Evolutionary conservation across 1,284 basidiomycete species (phyloP).

Genomic region (Mycena sp.): DNA sequence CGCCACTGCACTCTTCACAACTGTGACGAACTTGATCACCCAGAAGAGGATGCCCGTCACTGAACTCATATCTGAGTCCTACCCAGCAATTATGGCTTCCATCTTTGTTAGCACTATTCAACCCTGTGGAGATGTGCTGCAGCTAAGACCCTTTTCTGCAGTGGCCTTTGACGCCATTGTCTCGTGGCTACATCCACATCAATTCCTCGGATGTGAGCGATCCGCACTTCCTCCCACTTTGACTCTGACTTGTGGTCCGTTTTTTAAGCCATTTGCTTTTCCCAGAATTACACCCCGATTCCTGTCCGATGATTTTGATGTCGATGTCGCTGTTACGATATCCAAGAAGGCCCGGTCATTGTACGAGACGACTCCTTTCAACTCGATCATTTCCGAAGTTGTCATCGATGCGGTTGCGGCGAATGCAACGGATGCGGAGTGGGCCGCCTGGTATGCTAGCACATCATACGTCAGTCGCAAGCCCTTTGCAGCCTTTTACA

Average conservation of each 20-base stretch:
- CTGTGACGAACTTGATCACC: slow-evolving; percentile 22
- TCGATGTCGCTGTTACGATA: slow-evolving; percentile 23
- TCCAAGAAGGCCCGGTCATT: slow-evolving; percentile 27
- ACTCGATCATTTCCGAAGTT: slow-evolving; percentile 25
- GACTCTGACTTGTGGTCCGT: background rate
- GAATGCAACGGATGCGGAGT: slow-evolving; percentile 33
- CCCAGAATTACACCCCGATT: slow-evolving; percentile 33
- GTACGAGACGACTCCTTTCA: slow-evolving; percentile 28
- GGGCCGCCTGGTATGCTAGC: slow-evolving; percentile 27
- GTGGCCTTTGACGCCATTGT: slow-evolving; percentile 32
- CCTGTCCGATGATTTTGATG: slow-evolving; percentile 32
- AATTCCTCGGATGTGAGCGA: slow-evolving; percentile 27
- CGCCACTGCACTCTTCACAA: slow-evolving; percentile 9
- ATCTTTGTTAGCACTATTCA: slow-evolving; percentile 15
- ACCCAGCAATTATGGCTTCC: slow-evolving; percentile 30
- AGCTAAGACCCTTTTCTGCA: background rate
- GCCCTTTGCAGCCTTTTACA: background rate
- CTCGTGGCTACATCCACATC: slow-evolving; percentile 36
- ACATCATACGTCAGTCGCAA: slow-evolving; percentile 22
- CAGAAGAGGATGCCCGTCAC: slow-evolving; percentile 23
- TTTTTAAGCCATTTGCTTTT: slow-evolving; percentile 30
- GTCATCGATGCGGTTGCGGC: slow-evolving; percentile 19
- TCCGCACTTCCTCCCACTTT: background rate
- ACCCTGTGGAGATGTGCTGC: background rate
- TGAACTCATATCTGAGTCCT: slow-evolving; percentile 34